Evolutionary conservation across 2,329 filamentous ascomycete genomes (phyloP), one percentile per base, ranked within the genome.

Genomic region (Pseudopyrenochaeta lycopersici): DNA sequence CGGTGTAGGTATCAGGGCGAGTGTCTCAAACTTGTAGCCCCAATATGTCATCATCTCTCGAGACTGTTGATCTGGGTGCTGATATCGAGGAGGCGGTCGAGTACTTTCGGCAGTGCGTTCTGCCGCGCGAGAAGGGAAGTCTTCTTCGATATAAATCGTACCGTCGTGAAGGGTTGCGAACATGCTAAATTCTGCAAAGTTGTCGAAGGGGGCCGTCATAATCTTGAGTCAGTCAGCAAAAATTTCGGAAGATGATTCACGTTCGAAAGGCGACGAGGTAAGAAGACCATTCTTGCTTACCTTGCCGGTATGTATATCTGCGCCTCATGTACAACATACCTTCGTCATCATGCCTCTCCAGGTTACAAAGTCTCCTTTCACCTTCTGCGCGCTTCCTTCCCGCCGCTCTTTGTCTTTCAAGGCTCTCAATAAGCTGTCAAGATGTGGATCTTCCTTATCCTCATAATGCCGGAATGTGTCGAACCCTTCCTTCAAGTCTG

Each of bases 291-390:
- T 36, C 23, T 49, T 35, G 56, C 63, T 63, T 57, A 63, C 60
- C 54, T 63, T 50, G 49, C 46, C n/a, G 20, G 43, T 9, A 35
- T 4, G 7, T 36, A 20, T 30, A 12, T 15, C 10, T 18, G 23
- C 23, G 23, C 23, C 23, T 27, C 9, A 17, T 2, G 10, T 20
- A 61, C 53, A 63, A 68, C 66, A 47, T 72, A 93, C 92, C 84
- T 97, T 99, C 58, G 95, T 98, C 89, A 99, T 93, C 92, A 98
- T 97, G 32, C 95, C 95, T 68, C 95, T 84, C 94, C 94, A 99
- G 1, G 94, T 98, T 46, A 98, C 83, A 40, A 98, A 74, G 65
- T 96, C 87, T 2, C 90, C 89, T 56, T 92, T 88, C 29, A 89
- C 87, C 69, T 84, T 88, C 67, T 85, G 82, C 2, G 85, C 84